Percentiles rank a stretch among this genome's conserved stretches.
Conservation (phyloP, 257 asterid species). For the Solanum pimpinellifolium region DNA sequence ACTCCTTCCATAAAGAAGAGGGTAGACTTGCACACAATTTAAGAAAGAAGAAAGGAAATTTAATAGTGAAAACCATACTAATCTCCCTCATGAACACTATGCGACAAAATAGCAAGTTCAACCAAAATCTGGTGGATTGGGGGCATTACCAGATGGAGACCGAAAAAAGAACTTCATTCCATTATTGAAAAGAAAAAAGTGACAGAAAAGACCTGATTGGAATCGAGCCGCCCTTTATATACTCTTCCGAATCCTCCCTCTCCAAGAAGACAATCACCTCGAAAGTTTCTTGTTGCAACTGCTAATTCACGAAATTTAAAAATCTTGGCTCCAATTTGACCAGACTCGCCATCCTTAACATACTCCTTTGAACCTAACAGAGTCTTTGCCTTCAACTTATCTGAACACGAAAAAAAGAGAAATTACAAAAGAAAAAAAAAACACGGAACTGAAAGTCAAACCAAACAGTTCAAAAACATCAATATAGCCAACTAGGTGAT, state of each 20-base stretch:
- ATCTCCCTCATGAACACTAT: background rate
- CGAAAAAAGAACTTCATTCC: background rate
- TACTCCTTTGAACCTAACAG: slow-evolving; percentile 13
- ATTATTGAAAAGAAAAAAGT: background rate
- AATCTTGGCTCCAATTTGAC: slow-evolving; percentile 68
- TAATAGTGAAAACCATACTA: background rate
- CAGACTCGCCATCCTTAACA: slow-evolving; percentile 38
- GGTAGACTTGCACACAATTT: background rate
- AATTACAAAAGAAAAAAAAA: background rate
- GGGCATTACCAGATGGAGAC: background rate
- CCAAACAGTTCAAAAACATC: background rate
- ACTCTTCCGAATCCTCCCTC: slow-evolving; percentile 98
- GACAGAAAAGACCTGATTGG: slow-evolving; percentile 40
- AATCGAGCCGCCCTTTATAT: slow-evolving; percentile 66
- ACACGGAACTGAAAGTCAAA: background rate
- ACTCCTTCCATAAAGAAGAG: background rate
- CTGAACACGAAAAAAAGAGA: slow-evolving; percentile 8
- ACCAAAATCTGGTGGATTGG: background rate
- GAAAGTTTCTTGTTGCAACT: slow-evolving; percentile 66
- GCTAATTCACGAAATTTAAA: slow-evolving; percentile 77
- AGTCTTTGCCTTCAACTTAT: slow-evolving; percentile 21
- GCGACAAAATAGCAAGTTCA: background rate
- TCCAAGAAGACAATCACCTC: slow-evolving; percentile 61
- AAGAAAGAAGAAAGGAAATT: background rate
- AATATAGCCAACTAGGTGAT: background rate